A percentile compares a stretch with the other conserved stretches of the same genome.
phyloP scores from a whole-genome alignment of 2,329 filamentous ascomycete species.

The Exserohilum rostratum region DNA sequence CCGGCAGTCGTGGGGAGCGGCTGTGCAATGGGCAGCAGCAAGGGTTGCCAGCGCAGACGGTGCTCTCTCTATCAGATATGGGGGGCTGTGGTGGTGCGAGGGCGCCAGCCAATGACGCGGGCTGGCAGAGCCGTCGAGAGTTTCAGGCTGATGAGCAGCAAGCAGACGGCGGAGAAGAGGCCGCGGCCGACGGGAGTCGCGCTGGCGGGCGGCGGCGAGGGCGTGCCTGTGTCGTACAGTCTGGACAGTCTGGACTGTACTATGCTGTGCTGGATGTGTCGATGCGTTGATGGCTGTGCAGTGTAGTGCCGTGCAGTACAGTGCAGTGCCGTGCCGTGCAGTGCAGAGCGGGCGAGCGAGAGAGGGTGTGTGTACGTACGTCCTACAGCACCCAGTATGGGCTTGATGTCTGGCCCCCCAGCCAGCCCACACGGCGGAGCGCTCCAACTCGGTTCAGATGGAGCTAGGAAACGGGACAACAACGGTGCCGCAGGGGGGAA shows the following conservation, averaged over 20 bases:
- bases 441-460: constrained; percentile 8
- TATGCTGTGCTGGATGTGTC: background rate
- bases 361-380: too few relatives aligned
- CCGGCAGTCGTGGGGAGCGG: constrained; percentile 12
- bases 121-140: background rate
- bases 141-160: constrained; percentile 15
- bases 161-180: constrained; percentile 7
- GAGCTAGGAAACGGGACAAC: constrained; percentile 14
- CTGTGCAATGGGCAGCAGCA: constrained; percentile 15
- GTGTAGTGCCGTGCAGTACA: background rate
- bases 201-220: background rate
- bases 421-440: constrained; percentile 4
- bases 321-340: background rate
- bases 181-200: background rate
- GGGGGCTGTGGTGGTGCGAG: background rate
- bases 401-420: background rate
- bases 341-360: background rate
- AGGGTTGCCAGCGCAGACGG: constrained; percentile 10
- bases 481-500: constrained; percentile 6
- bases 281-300: background rate
- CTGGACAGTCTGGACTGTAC: too few relatives aligned
- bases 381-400: too few relatives aligned
- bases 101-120: constrained; percentile 5
- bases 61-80: background rate
- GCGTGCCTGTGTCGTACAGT: too few relatives aligned